Evolutionary conservation across 2,329 filamentous ascomycete genomes (phyloP).

Genomic region (Myriosclerotinia duriaeana): DNA sequence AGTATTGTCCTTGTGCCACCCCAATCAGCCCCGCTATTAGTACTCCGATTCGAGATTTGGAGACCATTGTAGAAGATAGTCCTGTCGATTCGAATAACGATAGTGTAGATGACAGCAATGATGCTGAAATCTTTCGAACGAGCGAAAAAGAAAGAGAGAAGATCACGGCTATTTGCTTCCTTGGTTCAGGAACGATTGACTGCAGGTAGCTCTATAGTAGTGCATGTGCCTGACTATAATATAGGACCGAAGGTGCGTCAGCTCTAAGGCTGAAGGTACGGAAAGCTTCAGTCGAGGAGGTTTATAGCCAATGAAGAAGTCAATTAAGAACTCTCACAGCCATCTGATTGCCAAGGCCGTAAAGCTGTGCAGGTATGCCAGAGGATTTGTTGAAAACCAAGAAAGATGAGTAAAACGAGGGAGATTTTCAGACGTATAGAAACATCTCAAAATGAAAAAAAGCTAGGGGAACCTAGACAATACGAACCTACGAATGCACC

Average conservation of each 20-base stretch:
- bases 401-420: conserved; percentile 23
- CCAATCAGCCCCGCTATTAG: conserved; percentile 28
- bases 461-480: conserved; percentile 34
- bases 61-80: conserved; percentile 26
- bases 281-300: conserved; percentile 8
- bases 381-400: conserved; percentile 27
- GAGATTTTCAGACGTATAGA: conserved; percentile 14
- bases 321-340: conserved; percentile 8
- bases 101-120: conserved; percentile 31
- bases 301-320: conserved; percentile 17
- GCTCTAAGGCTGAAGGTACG: conserved; percentile 20
- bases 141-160: conserved; percentile 28
- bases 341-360: conserved; percentile 22
- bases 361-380: conserved; percentile 28
- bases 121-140: conserved; percentile 34
- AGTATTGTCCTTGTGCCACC: conserved; percentile 27
- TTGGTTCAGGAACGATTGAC: conserved; percentile 27
- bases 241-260: conserved; percentile 14
- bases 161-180: conserved; percentile 30
- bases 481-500: conserved; percentile 10
- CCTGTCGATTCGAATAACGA: conserved; percentile 32
- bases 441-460: conserved; percentile 33
- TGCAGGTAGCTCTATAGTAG: conserved; percentile 17
- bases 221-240: conserved; percentile 24
- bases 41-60: conserved; percentile 20